A percentile compares a stretch with the other conserved stretches of the same genome.
Evolutionary conservation across 225 moss, liverwort and hornwort genomes (phyloP).

Genomic region (Antitrichia curtipendula): DNA sequence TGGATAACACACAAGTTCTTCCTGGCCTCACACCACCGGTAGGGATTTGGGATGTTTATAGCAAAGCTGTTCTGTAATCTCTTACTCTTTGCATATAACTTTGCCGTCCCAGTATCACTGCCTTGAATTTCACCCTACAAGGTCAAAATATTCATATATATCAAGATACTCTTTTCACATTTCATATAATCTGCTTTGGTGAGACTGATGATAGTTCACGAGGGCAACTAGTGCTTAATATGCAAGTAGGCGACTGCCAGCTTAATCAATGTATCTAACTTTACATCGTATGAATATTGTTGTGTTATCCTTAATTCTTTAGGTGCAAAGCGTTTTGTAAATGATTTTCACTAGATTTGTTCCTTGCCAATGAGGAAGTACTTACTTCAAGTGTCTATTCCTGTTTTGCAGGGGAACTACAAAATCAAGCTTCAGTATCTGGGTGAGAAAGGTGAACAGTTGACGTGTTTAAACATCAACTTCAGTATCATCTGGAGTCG

Average conservation of each 20-base stretch:
- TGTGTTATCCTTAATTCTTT: neutral
- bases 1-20: constrained; percentile 42
- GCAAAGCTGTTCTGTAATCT: neutral
- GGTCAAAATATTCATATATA: neutral
- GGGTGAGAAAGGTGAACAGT: constrained; percentile 13
- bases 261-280: neutral
- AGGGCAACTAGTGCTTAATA: neutral
- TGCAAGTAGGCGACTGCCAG: neutral
- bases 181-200: neutral
- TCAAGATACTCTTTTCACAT: neutral
- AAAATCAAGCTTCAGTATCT: constrained; percentile 47
- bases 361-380: neutral
- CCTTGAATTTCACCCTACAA: neutral
- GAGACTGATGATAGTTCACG: neutral
- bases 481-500: constrained; percentile 41
- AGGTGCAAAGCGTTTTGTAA: neutral
- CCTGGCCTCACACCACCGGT: constrained; percentile 55
- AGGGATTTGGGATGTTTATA: neutral
- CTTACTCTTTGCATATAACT: neutral
- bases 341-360: neutral
- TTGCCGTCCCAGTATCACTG: neutral
- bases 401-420: constrained; percentile 31
- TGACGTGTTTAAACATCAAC: constrained; percentile 46
- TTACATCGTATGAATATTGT: neutral
- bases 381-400: neutral